Evolutionary conservation across 2,329 filamentous ascomycete species (phyloP), one percentile per base, ranked within the genome.

Genomic region (Fusarium mundagurra): DNA sequence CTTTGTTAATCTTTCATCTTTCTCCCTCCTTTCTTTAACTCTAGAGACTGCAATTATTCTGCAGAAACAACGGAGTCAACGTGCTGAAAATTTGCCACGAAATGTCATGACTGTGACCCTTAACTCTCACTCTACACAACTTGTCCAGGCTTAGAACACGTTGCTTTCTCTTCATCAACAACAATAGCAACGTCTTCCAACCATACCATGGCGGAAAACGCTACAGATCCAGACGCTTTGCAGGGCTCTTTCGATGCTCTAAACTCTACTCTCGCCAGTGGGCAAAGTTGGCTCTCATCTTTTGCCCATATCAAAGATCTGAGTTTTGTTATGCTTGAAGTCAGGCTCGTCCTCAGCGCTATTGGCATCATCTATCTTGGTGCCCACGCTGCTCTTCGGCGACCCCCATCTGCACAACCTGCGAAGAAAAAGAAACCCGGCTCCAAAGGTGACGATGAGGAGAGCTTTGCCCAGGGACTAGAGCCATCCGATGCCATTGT

Each of bases 301-400:
- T 74, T 82, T 59, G 72, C 76, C 16, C 78, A 75, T 43, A 58
- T 84, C 13, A 81, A 76, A 70, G 79, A 85, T 44, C 76, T 79
- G 34, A 83, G 85, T 64, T 83, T 86, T 64, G 77, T 89, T 43
- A 54, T 85, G 2, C 81, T 89, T 17, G 84, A 89, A 70, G 65
- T 80, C 22, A 85, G 86, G 71, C 84, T 90, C 51, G 81, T 90
- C 64, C 79, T 91, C 68, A 92, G 93, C 34, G 92, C 95, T 20
- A 83, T 98, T 22, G 91, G 93, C 71, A 94, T 95, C 61, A 97
- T 98, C 79, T 96, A 93, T 83, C 88, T 94, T 10, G 94, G 93
- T 54, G 91, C 95, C 14, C 93, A 98, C 82, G 94, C 93, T n/a
- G 93, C 95, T 3, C 88, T 98, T 27, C 92, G 92, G 20, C 90